Evolutionary conservation across 805 yeast genomes (phyloP).

Genomic region (Trichomonascus vanleenenianus): DNA sequence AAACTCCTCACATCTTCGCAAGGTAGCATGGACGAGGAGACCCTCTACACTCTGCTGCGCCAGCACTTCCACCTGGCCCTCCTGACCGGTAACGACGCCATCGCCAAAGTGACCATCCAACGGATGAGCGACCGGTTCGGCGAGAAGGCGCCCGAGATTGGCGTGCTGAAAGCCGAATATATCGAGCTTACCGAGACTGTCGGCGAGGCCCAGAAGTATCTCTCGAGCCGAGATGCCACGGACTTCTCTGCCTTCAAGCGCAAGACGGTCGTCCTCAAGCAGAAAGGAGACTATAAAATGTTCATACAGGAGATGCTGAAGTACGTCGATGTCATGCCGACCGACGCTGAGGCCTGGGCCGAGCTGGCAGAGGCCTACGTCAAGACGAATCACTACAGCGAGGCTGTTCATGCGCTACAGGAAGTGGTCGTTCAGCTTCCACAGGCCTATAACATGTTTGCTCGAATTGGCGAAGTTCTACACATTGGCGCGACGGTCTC

Average conservation of each 20-base stretch:
- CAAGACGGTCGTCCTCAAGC: constrained; percentile 23
- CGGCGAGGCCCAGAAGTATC: constrained; percentile 31
- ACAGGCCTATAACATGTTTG: constrained; percentile 56
- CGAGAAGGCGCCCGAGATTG: constrained; percentile 46
- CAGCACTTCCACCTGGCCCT: constrained; percentile 63
- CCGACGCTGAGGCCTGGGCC: constrained; percentile 72
- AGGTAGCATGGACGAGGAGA: constrained; percentile 29
- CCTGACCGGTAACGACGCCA: constrained; percentile 54
- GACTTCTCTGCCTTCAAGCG: constrained; percentile 28
- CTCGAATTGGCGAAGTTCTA: constrained; percentile 50
- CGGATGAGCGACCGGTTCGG: constrained; percentile 62
- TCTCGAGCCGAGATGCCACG: constrained; percentile 27
- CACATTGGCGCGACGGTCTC: constrained; percentile 12
- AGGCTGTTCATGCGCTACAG: constrained; percentile 57
- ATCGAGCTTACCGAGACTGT: constrained; percentile 45
- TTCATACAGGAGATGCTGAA: constrained; percentile 50
- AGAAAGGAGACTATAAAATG: constrained; percentile 25
- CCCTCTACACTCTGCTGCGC: constrained; percentile 56
- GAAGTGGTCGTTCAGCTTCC: constrained; percentile 68
- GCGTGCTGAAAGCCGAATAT: constrained; percentile 46
- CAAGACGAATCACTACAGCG: constrained; percentile 52
- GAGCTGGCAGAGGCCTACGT: constrained; percentile 65
- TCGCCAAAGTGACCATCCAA: constrained; percentile 61
- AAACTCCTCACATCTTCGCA: constrained; percentile 30
- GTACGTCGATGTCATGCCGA: constrained; percentile 56